Conservation (phyloP, 352 stramenopile species). For the Thalassiosira oceanica region DNA sequence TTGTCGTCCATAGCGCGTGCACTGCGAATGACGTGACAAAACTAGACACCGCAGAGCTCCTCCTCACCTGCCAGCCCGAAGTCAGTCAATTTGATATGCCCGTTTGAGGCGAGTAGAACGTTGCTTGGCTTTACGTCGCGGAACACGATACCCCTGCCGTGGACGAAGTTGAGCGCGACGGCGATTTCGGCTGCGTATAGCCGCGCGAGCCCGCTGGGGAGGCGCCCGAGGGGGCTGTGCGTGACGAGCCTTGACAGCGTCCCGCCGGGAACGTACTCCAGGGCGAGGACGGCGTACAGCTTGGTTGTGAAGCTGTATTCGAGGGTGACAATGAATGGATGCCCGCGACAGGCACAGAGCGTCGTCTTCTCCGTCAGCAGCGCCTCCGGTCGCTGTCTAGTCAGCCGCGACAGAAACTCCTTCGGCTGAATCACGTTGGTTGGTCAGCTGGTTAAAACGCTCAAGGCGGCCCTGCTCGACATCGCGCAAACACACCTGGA, state of each 20-base stretch:
- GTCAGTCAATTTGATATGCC: slow-evolving; percentile 87
- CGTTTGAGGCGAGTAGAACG: slow-evolving; percentile 84
- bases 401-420: slow-evolving; percentile 16
- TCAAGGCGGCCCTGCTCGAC: too few species aligned
- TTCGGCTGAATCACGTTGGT: too few species aligned
- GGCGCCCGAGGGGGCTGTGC: neutral
- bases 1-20: too few species aligned
- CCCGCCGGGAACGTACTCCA: slow-evolving; percentile 30
- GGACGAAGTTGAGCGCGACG: slow-evolving; percentile 62
- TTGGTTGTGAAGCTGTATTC: slow-evolving; percentile 22
- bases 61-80: slow-evolving; percentile 78
- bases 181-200: slow-evolving; percentile 34
- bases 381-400: slow-evolving; percentile 5
- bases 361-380: slow-evolving; percentile 16
- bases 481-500: too few species aligned
- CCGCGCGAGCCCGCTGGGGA: slow-evolving; percentile 11
- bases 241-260: slow-evolving; percentile 21
- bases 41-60: too few species aligned
- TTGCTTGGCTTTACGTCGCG: slow-evolving; percentile 85
- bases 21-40: too few species aligned
- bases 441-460: too few species aligned
- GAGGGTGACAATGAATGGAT: slow-evolving; percentile 29
- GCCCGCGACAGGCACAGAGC: slow-evolving; percentile 3
- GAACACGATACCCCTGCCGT: slow-evolving; percentile 83
- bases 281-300: slow-evolving; percentile 18